Base-by-base conservation (phyloP, 352 stramenopile species). In the Globisporangium paddicum region DNA sequence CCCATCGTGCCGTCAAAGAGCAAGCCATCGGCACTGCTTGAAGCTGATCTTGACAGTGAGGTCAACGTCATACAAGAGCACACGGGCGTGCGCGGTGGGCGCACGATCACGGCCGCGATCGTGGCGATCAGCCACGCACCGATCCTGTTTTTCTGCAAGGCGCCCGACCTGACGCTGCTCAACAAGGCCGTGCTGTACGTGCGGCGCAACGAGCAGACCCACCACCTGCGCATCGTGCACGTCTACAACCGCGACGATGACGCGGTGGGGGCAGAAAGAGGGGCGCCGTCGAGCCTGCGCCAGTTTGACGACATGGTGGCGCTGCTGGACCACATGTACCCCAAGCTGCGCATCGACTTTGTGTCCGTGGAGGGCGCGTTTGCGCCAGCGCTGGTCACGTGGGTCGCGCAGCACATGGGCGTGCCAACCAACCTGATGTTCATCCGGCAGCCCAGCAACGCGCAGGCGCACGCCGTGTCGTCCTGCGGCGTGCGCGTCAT, bases 141-240 rank as follows among this genome's bases (percentile, higher is more conserved):
- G 0, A 90, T 94, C 61, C 61, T 97, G 11, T 97, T 96, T 65
- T 96, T 94, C 68, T 87, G 72, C 71, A 97, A 97, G 73, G 49
- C 66, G 1, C 78, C 86, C 32, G 85, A 97, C 64, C 63, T 96
- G 7, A 86, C 90, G 60, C 73, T 90, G 47, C 58, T 96, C 41
- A 97, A 97, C 75, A 97, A 97, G 64, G 88, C 87, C 9, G 73
- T 97, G 32, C 71, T 96, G 8, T 97, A 96, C 59, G 87, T 96
- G 49, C 81, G 82, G 14, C 67, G 82, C 18, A 97, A 97, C 64
- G 79, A 89, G 25, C 82, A 96, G 62, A 96, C 87, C 4, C 72
- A 89, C 50, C 86, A 78, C 19, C 71, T 97, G 48, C 80, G 90
- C 52, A 75, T 97, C 42, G 85, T 96, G 28, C 87, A 97, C 66